Evolutionary conservation across 2,329 filamentous ascomycete species (phyloP).

Genomic region (Periconia digitata): DNA sequence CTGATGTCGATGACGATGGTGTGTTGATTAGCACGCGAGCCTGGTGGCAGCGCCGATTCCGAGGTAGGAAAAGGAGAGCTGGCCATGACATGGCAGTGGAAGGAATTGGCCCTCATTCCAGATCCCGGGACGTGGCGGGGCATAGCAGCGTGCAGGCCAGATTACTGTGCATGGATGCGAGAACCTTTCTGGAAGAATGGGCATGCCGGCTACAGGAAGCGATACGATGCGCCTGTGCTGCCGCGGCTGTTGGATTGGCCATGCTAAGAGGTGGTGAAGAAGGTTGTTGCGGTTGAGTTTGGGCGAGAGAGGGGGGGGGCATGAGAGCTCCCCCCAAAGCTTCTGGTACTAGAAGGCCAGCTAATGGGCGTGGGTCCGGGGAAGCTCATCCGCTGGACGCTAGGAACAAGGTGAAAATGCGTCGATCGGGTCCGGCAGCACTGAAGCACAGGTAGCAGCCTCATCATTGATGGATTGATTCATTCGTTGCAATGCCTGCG

Average conservation of each 20-base stretch:
- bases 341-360: slow-evolving; percentile 12
- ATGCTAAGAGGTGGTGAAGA: neutral
- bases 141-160: slow-evolving; percentile 15
- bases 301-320: neutral
- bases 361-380: slow-evolving; percentile 36
- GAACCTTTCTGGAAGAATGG: neutral
- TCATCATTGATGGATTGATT: too few relatives aligned
- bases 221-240: neutral
- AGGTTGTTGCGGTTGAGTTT: neutral
- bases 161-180: slow-evolving; percentile 6
- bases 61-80: neutral
- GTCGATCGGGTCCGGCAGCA: slow-evolving; percentile 31
- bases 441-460: too few relatives aligned
- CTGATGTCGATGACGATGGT: neutral
- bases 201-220: neutral
- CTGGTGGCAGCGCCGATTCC: neutral
- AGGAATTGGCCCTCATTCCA: slow-evolving; percentile 10
- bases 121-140: slow-evolving; percentile 20
- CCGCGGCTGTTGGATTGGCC: slow-evolving; percentile 1
- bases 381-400: slow-evolving; percentile 36
- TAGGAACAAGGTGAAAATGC: slow-evolving; percentile 37
- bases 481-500: too few relatives aligned
- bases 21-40: slow-evolving; percentile 4
- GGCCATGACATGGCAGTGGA: slow-evolving; percentile 14
- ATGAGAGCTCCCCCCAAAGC: slow-evolving; percentile 1